Base-by-base conservation (phyloP, 2,329 filamentous ascomycete species). In the Botrytis byssoidea region DNA sequence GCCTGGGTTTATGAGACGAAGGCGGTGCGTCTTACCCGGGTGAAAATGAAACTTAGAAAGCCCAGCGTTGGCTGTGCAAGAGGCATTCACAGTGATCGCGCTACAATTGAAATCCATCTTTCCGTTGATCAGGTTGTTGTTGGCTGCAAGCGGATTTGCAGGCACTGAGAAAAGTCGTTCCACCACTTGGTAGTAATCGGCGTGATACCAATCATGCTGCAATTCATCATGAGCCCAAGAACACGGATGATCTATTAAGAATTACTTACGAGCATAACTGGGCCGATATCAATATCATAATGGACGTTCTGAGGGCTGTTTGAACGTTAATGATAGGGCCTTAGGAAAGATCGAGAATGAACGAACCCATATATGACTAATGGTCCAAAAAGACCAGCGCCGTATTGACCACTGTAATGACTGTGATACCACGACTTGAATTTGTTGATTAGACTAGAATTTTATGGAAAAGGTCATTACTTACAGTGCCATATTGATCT, bases 1-100 rank as follows among this genome's bases (percentile, higher is more conserved):
- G 18, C 90, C 92, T 14, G 91, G 87, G 75, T 94, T 93, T 75
- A 92, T 84, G 76, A 93, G 85, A 18, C 91, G 88, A 66, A 94
- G 83, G 59, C 90, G 87, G 76, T 93, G 92, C 1, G 85, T 86
- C 69, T 87, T 85, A 2, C 87, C 86, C 2, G 86, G 84, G n/a
- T 85, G 79, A 8, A 90, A 81, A 78, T 81, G 6, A 84, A 81
- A 72, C 8, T 12, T 59, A 18, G 57, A 59, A 59, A 59, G 57
- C 18, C 57, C 16, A 3, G 29, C 29, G 29, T 81, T 79, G 48
- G 78, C 81, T 42, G 80, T 74, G 44, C 79, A 79, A 37, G 78
- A 78, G 57, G 76, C 76, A 48, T 74, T 76, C 57, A 73, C 42
- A 12, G 75, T 76, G 8, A 76, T 72, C 1, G 77, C 77, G 12